phyloP scores from a whole-genome alignment of 768 basidiomycete species.

The Termitomyces sp. region DNA sequence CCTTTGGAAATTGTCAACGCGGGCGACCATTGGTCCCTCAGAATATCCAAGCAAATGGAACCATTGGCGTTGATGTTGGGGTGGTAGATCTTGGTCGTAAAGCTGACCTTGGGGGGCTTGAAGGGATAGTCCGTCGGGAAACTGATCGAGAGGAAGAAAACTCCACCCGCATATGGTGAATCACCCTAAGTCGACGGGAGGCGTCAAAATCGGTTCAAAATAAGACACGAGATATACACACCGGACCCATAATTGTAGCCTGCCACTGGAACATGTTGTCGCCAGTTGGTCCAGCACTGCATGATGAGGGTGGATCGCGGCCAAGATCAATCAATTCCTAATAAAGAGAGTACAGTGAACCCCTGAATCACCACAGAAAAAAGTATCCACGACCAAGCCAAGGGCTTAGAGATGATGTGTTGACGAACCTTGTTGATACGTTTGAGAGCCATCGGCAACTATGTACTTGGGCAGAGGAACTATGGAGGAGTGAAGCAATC shows the following conservation, averaged over 20 bases:
- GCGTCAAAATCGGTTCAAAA: slow-evolving; percentile 21
- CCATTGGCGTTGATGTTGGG: slow-evolving; percentile 99
- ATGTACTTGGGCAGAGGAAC: slow-evolving; percentile 24
- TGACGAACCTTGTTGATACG: slow-evolving; percentile 93
- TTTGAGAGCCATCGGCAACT: slow-evolving; percentile 81
- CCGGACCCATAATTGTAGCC: slow-evolving; percentile 99
- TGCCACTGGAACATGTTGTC: slow-evolving; percentile 99
- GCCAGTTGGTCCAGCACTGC: slow-evolving; percentile 96
- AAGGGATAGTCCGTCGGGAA: slow-evolving; percentile 99
- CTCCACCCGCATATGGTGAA: slow-evolving; percentile 97
- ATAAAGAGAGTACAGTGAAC: slow-evolving; percentile 27
- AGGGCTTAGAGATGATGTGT: slow-evolving; percentile 2
- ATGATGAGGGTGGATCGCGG: slow-evolving; percentile 98
- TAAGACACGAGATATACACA: slow-evolving; percentile 36
- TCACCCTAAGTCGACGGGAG: slow-evolving; percentile 57
- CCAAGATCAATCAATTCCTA: slow-evolving; percentile 99
- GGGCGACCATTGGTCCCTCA: slow-evolving; percentile 98
- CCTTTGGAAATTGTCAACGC: slow-evolving; percentile 99
- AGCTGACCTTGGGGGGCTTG: slow-evolving; percentile 99
- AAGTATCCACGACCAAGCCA: slow-evolving; percentile 7
- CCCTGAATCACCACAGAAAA: slow-evolving; percentile 11
- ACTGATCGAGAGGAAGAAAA: slow-evolving; percentile 94
- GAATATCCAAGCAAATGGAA: slow-evolving; percentile 96
- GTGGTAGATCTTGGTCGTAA: slow-evolving; percentile 99
- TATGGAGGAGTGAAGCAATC: slow-evolving; percentile 28